Percentiles rank a stretch among this genome's conserved stretches.
Evolutionary conservation across 2,329 filamentous ascomycete species (phyloP).

Genomic region (Rhynchosporium graminicola): DNA sequence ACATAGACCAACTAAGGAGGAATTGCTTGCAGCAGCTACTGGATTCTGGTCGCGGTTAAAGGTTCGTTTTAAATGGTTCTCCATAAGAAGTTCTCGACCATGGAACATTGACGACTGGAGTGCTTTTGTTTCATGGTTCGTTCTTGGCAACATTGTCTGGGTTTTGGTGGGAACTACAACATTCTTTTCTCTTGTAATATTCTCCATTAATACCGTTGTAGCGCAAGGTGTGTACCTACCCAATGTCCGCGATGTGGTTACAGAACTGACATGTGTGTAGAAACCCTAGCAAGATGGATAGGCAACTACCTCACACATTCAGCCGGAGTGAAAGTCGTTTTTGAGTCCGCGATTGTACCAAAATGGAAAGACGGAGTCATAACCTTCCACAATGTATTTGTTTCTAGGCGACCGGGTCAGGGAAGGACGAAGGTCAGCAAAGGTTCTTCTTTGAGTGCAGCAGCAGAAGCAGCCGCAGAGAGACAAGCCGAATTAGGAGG

Average conservation of each 20-base stretch:
- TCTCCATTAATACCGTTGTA: constrained; percentile 93
- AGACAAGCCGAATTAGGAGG: constrained; percentile 54
- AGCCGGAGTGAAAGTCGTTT: constrained; percentile 89
- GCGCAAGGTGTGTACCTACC: constrained; percentile 69
- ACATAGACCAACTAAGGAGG: constrained; percentile 89
- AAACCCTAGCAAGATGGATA: constrained; percentile 90
- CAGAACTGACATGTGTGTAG: constrained; percentile 46
- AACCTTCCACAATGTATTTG: constrained; percentile 93
- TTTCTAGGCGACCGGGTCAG: constrained; percentile 87
- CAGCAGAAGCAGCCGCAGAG: constrained; percentile 79
- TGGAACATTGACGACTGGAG: constrained; percentile 98
- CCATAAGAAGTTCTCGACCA: constrained; percentile 87
- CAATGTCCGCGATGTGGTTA: constrained; percentile 28
- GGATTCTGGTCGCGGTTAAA: constrained; percentile 90
- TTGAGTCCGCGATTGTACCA: constrained; percentile 96
- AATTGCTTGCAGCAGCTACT: constrained; percentile 85
- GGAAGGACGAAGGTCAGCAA: constrained; percentile 82
- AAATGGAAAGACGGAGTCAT: constrained; percentile 96
- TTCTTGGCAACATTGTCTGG: constrained; percentile 92
- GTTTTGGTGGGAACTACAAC: constrained; percentile 95
- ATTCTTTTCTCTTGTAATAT: constrained; percentile 89
- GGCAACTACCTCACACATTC: constrained; percentile 95
- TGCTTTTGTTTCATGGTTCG: constrained; percentile 92
- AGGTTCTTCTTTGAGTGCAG: constrained; percentile 81
- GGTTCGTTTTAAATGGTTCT: constrained; percentile 96